Evolutionary conservation across 2,329 filamentous ascomycete species (phyloP), one percentile per base, ranked within the genome.

Genomic region (Hypocrella siamensis): DNA sequence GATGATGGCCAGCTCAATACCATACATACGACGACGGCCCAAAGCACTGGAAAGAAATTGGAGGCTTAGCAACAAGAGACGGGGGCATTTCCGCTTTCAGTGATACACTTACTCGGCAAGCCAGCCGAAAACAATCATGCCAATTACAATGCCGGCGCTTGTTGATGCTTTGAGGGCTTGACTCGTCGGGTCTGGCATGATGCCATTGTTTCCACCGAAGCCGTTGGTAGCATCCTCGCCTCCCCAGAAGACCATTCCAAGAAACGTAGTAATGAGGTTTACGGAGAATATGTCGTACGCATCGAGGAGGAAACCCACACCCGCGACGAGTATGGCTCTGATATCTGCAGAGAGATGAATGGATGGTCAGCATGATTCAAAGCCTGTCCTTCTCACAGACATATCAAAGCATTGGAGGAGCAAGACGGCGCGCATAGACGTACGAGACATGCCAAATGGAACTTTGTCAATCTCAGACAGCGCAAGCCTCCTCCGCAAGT

Each of bases 281-380:
- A 85, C 80, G 46, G 82, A 78, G 51, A 90, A 90, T 43, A 85
- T 81, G 42, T 71, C 74, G 56, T 88, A 88, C 10, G 79, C 77
- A 52, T 86, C 82, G 29, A 82, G 77, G 49, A 88, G 84, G 61
- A 90, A 88, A 31, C 82, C 82, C 36, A 83, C 75, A 30, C 82
- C 82, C 17, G 81, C 80, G 3, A 88, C 80, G 6, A 80, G 54
- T 3, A 84, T 66, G 33, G 79, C 76, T 29, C 80, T 71, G 17
- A 85, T 63, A 54, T 86, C 56, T 62, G 28, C 12, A 17, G 5
- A n/a, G n/a, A n/a, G n/a, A n/a, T n/a, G n/a, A 6, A 28, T 12
- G 12, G 18, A 27, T n/a, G 30, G 26, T 32, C 24, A 35, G 33
- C 17, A 26, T n/a, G n/a, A n/a, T 18, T 9, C 5, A 26, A 25